Percentiles rank a stretch among this genome's conserved stretches.
Conservation (phyloP, 495 filamentous ascomycete species). For the Annulohypoxylon bovei region DNA sequence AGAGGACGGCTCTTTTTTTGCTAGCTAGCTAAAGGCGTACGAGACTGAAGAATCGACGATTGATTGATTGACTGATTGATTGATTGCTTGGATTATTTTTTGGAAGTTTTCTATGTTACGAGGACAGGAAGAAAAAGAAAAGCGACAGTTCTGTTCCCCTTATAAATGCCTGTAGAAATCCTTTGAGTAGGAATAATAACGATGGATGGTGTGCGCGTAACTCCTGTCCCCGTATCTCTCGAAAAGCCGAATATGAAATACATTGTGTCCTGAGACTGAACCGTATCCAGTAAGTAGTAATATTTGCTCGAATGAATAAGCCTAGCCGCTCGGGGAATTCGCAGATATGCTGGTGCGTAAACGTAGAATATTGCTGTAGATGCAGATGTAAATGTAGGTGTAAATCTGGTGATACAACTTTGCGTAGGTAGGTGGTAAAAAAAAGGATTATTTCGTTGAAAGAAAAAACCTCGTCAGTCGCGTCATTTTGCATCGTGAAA, state of each 20-base stretch:
- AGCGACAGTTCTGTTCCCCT: constrained; percentile 37
- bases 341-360: constrained; percentile 19
- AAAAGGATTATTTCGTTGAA: constrained; percentile 6
- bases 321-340: constrained; percentile 9
- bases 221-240: constrained; percentile 18
- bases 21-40: neutral
- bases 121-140: constrained; percentile 8
- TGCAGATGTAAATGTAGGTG: constrained; percentile 9
- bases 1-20: neutral
- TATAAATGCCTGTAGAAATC: constrained; percentile 27
- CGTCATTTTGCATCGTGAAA: constrained; percentile 24
- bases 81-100: constrained; percentile 18
- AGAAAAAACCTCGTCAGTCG: constrained; percentile 16
- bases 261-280: constrained; percentile 37
- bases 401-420: constrained; percentile 35
- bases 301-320: constrained; percentile 10
- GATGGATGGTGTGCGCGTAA: constrained; percentile 33
- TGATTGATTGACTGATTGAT: no score
- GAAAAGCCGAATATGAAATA: constrained; percentile 6
- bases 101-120: constrained; percentile 2
- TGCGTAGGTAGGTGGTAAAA: no score
- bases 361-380: neutral
- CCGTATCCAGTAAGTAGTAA: constrained; percentile 31
- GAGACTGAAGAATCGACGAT: constrained; percentile 9
- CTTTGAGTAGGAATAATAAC: constrained; percentile 13